Percentiles rank a stretch among this genome's conserved stretches.
Evolutionary conservation across 257 asterid genomes (phyloP).

Genomic region (Przewalskia tangutica): DNA sequence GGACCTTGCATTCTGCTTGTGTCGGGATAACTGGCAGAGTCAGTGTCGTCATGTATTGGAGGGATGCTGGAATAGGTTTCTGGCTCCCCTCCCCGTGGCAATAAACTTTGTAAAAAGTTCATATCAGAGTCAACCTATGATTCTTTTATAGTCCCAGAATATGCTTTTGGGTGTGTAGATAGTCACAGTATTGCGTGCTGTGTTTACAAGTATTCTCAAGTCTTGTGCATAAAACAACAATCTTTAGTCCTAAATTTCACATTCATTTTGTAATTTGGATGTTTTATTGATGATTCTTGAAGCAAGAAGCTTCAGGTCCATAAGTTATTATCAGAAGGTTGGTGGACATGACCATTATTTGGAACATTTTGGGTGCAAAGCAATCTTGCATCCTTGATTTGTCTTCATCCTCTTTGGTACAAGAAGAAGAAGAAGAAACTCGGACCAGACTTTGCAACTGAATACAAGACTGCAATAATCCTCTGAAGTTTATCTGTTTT

Average conservation of each 20-base stretch:
- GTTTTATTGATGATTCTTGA: conserved; percentile 27
- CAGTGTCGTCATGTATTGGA: conserved; percentile 11
- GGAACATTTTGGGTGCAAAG: neutral
- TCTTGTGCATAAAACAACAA: conserved; percentile 37
- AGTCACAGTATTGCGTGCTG: conserved; percentile 3
- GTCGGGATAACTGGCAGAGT: conserved; percentile 50
- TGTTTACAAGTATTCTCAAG: conserved; percentile 24
- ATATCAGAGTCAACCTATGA: conserved; percentile 79
- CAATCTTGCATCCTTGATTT: neutral
- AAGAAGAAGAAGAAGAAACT: neutral
- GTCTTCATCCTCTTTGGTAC: neutral
- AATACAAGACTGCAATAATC: neutral
- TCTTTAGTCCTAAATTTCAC: conserved; percentile 3
- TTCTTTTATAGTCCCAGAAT: conserved; percentile 63
- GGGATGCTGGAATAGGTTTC: conserved; percentile 56
- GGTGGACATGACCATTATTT: conserved; percentile 1
- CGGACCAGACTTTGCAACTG: neutral
- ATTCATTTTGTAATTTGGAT: conserved; percentile 21
- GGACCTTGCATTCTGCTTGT: conserved; percentile 38
- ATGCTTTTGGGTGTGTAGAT: conserved; percentile 29
- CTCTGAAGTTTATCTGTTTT: neutral
- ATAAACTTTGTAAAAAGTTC: conserved; percentile 25
- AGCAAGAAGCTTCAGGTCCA: conserved; percentile 27
- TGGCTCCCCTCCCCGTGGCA: conserved; percentile 31
- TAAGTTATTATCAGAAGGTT: neutral